These are phyloP conservation scores for Cynanchum wilfordii DNA, from an alignment of 257 asterid genomes.

Conservation along the genomic window DNA sequence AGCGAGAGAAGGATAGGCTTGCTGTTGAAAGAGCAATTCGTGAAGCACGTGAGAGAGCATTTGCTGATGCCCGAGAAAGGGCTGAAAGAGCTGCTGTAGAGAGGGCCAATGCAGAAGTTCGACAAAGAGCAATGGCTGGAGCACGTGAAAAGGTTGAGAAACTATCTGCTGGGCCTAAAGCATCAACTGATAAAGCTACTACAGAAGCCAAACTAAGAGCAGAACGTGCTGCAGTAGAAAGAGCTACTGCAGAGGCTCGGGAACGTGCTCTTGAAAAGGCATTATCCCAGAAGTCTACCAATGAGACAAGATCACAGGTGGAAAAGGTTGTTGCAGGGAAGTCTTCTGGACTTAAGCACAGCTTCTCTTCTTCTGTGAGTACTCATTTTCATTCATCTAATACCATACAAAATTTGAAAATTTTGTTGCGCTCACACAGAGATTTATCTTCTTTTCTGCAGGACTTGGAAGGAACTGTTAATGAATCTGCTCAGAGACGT, in stretches of 20 bases:
- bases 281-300: constrained; percentile 51
- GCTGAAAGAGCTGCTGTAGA: constrained; percentile 92
- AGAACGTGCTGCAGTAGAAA: constrained; percentile 97
- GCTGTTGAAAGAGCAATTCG: constrained; percentile 91
- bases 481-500: constrained; percentile 84
- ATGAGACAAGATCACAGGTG: constrained; percentile 38
- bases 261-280: constrained; percentile 93
- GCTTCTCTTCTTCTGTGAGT: constrained; percentile 85
- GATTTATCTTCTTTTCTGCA: constrained; percentile 37
- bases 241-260: constrained; percentile 95
- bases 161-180: constrained; percentile 36
- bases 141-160: constrained; percentile 65
- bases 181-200: constrained; percentile 44
- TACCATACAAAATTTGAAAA: neutral
- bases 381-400: neutral
- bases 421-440: neutral
- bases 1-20: constrained; percentile 64
- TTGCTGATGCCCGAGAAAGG: constrained; percentile 87
- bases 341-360: constrained; percentile 60
- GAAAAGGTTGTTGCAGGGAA: constrained; percentile 37
- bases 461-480: constrained; percentile 60
- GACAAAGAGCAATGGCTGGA: constrained; percentile 62
- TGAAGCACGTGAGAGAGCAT: constrained; percentile 97
- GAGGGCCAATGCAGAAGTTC: constrained; percentile 76
- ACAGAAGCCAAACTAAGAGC: constrained; percentile 71